Base-by-base conservation (phyloP, 805 yeast genomes). In the Blastobotrys americana region DNA sequence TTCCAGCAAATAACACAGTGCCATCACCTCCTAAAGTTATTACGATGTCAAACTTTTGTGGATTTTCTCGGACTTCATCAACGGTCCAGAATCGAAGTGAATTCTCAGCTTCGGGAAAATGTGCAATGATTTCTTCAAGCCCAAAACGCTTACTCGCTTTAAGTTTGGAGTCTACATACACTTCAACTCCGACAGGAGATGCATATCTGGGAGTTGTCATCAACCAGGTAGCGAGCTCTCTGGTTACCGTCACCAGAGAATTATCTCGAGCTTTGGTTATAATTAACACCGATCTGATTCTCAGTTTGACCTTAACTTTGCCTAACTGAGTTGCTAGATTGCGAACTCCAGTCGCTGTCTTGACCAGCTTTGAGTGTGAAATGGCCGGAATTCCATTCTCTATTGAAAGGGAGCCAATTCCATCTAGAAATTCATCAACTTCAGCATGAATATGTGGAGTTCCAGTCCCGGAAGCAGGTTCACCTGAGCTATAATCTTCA, bases 21-120 rank as follows among this genome's bases (percentile, higher is more conserved):
- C 97, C 97, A 59, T 90, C 97, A 17, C 97, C 97, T 18, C 97
- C 97, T 8, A 90, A 68, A 0, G 97, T 86, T 28, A 90, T 76
- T 1, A 86, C 80, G 46, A 90, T 67, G 61, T 90, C 97, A 50
- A 80, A 76, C 39, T 68, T 56, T 21, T 72, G 70, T 3, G 75
- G 70, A 61, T 48, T 39, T 23, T 40, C 34, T 19, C 50, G 37
- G 5, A 84, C 73, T 41, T 80, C 67, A 16, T 71, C 71, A 40
- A 78, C 73, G 41, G 74, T 73, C 96, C 96, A 88, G 61, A 73
- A 84, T 55, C 72, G 73, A 34, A 84, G 63, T 37, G 71, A 62
- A 37, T 68, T 59, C 39, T 60, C 51, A 27, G 76, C 72, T 44
- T 25, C 55, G 3, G 80, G 78, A 44, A 71, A 55, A 34, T 74